Percentiles rank a stretch among this genome's conserved stretches.
These are phyloP conservation scores for Xylaria longipes DNA, from an alignment of 495 filamentous ascomycete genomes.

Conservation along the genomic window DNA sequence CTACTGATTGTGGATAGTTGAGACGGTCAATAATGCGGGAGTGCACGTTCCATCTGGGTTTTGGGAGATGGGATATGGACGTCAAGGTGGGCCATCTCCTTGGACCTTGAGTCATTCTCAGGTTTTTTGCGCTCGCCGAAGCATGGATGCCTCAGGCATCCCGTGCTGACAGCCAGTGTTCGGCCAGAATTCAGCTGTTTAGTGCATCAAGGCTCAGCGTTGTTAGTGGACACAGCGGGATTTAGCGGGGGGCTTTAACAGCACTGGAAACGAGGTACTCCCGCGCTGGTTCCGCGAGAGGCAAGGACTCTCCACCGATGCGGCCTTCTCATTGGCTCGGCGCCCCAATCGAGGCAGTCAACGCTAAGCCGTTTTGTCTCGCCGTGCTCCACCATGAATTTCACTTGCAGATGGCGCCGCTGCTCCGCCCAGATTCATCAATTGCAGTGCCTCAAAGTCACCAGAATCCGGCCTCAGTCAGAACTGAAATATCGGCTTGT, in stretches of 20 bases:
- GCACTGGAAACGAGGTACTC: constrained; percentile 7
- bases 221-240: constrained; percentile 12
- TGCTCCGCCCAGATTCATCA: constrained; percentile 40
- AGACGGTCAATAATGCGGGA: not conserved
- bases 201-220: constrained; percentile 18
- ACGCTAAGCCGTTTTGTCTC: constrained; percentile 24
- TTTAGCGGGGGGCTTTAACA: constrained; percentile 19
- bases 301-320: not conserved
- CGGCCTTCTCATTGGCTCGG: constrained; percentile 5
- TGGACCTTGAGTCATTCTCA: constrained; percentile 25
- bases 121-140: constrained; percentile 27
- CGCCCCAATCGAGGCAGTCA: not conserved
- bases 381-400: constrained; percentile 27
- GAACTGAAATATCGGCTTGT: constrained; percentile 57
- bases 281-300: not conserved
- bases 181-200: constrained; percentile 3
- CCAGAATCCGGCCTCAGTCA: constrained; percentile 25
- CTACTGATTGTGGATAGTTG: constrained; percentile 3
- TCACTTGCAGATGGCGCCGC: constrained; percentile 28
- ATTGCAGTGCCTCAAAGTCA: constrained; percentile 32
- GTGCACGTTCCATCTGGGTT: not conserved
- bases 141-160: constrained; percentile 29
- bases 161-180: constrained; percentile 1
- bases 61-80: not conserved
- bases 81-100: constrained; percentile 11